Base-by-base conservation (phyloP, 2,329 filamentous ascomycete genomes). In the Hypoxylon sp. region DNA sequence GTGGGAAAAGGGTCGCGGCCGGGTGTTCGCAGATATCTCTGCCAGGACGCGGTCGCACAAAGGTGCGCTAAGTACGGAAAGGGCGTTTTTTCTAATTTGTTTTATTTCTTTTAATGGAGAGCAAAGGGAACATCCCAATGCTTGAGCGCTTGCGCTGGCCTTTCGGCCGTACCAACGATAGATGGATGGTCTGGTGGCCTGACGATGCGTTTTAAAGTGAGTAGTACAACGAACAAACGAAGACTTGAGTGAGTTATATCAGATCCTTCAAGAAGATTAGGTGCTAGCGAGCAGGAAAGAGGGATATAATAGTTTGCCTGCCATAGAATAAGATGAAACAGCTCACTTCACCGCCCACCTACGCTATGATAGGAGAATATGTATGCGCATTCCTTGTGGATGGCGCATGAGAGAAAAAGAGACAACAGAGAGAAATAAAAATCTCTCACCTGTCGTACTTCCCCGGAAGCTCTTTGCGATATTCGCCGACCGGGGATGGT, bases 111-210 rank as follows among this genome's bases (percentile, higher is more conserved):
- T 24, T 19, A n/a, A n/a, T n/a, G 24, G 24, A 26, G 24, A 7
- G 24, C 4, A 7, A 7, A 26, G 7, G 24, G 24, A 17, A 10
- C 39, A 43, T 20, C 50, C 34, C 49, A 39, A 48, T 26, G 28
- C 39, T 44, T 43, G 24, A 47, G 30, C 39, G 50, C 39, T 52
- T 20, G 32, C 59, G 28, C 48, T 64, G 58, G 34, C 62, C 64
- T 62, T 67, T 67, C 65, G 65, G 65, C 65, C 62, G 65, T 67
- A 67, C 62, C 55, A 67, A 67, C 62, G 10, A 13, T 41, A 3
- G 34, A 39, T 3, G 37, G 47, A 52, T 50, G 37, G 34, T 37
- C 46, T 62, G 51, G 30, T 62, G 51, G 24, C 24, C 24, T 26
- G 24, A 41, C 47, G 30, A 39, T 39, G 56, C 22, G 57, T 61